Evolutionary conservation across 441 rosid genomes (phyloP), one percentile per base, ranked within the genome.

Genomic region (Euphorbia schlechtendalii): DNA sequence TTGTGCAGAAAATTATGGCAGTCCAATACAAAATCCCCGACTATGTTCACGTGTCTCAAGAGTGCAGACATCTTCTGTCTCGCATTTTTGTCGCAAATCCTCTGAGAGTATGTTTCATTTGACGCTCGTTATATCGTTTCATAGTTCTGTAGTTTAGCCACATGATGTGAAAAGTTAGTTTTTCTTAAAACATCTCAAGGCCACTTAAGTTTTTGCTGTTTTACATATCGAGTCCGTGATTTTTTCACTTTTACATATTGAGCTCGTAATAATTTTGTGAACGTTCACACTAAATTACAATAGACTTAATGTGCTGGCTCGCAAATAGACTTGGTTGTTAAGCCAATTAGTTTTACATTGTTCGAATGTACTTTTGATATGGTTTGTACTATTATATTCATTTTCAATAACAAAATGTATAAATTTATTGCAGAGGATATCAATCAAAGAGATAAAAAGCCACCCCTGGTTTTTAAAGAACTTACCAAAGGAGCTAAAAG

Each of bases 401-500:
- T 54, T 12, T 55, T 40, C 25, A 60, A 38, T 38, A 46, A 43
- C 27, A 27, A 13, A 9, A n/a, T 18, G 3, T 28, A 49, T 15
- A 25, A 21, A 13, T 36, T 30, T 61, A 20, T 58, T 57, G 59
- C 84, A 94, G 98, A 87, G 96, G 71, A 87, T 84, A 54, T 73
- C 89, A 1, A 67, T 92, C 36, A 73, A 82, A 74, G 98, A 89
- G 69, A 86, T 92, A 65, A 92, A 87, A 78, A 86, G 57, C 71
- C 98, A 92, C 32, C 91, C 96, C 0, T 93, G 99, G 99, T 93
- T 90, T 75, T 63, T 90, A 52, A 90, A 90, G 91, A 93, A 87
- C 76, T 76, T 93, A 72, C 97, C 99, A 0, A 82, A 78, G 76
- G 99, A 93, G 78, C 84, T 90, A 57, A 71, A 74, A 3, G 99